Evolutionary conservation across 768 basidiomycete species (phyloP).

Genomic region (Psilocybe subaeruginosa): DNA sequence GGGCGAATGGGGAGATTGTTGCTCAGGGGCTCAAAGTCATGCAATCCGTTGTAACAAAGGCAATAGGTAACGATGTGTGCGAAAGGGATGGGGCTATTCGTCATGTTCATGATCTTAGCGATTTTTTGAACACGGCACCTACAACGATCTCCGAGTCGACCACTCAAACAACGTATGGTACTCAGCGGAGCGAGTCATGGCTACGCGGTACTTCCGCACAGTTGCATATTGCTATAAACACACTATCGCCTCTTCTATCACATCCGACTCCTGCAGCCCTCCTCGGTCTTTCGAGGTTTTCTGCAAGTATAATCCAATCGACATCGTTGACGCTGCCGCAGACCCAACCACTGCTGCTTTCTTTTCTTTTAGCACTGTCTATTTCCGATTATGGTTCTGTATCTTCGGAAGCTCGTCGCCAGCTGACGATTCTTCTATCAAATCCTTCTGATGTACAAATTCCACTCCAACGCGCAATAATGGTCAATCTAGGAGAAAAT

Average conservation of each 20-base stretch:
- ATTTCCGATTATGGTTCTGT: constrained; percentile 59
- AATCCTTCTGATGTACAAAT: constrained; percentile 43
- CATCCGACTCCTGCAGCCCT: constrained; percentile 76
- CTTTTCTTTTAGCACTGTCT: constrained; percentile 76
- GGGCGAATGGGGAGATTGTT: constrained; percentile 75
- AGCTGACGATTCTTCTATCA: constrained; percentile 49
- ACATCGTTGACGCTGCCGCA: constrained; percentile 70
- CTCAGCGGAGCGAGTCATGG: constrained; percentile 75
- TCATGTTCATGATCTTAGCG: constrained; percentile 62
- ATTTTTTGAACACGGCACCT: constrained; percentile 45
- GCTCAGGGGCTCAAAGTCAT: constrained; percentile 61
- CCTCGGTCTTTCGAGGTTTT: constrained; percentile 56
- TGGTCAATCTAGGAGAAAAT: constrained; percentile 65
- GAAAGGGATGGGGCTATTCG: constrained; percentile 59
- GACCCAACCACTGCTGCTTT: constrained; percentile 67
- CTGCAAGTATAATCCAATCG: constrained; percentile 50
- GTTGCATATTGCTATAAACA: constrained; percentile 80
- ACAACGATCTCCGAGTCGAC: constrained; percentile 18
- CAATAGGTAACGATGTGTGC: constrained; percentile 73
- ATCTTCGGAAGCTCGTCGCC: constrained; percentile 45
- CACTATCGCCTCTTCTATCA: constrained; percentile 67
- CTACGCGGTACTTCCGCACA: constrained; percentile 82
- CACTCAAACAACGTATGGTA: constrained; percentile 33
- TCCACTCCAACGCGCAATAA: constrained; percentile 55
- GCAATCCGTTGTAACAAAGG: constrained; percentile 51